Evolutionary conservation across 257 asterid species (phyloP), one percentile per base, ranked within the genome.

Genomic region (Solanum pennellii): DNA sequence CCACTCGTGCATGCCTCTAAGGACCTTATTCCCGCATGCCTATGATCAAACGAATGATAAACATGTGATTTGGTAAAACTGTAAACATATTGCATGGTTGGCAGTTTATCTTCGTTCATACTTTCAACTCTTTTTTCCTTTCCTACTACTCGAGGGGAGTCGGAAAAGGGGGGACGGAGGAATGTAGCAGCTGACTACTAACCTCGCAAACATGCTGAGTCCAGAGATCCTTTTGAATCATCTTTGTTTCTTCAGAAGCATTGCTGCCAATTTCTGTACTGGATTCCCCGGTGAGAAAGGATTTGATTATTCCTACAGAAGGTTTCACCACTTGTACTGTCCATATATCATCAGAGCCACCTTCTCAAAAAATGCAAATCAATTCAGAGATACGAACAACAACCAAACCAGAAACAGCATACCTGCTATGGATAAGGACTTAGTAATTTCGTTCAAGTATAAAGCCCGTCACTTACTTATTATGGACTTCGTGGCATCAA

Each of bases 1-100:
- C 99, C 99, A 95, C 87, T 97, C 98, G 56, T 97, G 99, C 62
- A 87, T 89, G 18, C 99, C 99, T 90, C 99, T 85, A 75, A 96
- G 99, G 90, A 94, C 98, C 91, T 91, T 97, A 86, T 92, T 87
- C 27, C 94, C 95, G 72, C 99, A 97, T 75, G 98, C 98, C 99
- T 97, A 83, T 31, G n/a, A 9, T 9, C 80, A 37, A 14, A 35
- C 62, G 69, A 8, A 72, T 6, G 39, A 20, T 33, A 75, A n/a
- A 5, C 37, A 49, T 15, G 31, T 41, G 33, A 66, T 1, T 25
- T 35, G 2, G 47, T 35, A 35, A 15, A 47, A 29, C n/a, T 45
- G 21, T 42, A n/a, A 23, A 77, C 37, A 42, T 77, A 18, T 45
- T 80, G 84, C 41, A 27, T 79, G 41, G 11, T 79, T 47, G 18